These are phyloP conservation scores for Carnegiea gigantea DNA, from an alignment of 179 eudicot genomes.

Conservation along the genomic window DNA sequence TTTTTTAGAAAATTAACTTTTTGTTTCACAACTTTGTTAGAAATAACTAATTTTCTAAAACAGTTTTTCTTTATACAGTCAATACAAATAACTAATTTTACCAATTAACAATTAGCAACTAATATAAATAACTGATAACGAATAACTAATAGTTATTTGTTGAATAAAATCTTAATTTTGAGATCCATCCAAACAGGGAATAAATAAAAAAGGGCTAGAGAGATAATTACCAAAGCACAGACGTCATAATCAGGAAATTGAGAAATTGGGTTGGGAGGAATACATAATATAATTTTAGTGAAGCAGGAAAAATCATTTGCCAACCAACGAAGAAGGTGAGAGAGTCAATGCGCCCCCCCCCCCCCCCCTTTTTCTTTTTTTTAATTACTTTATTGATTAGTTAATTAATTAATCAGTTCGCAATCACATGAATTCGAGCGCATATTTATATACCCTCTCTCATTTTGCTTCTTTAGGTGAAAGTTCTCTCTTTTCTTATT, in stretches of 20 bases:
- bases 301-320: conserved; percentile 14
- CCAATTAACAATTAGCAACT: no score
- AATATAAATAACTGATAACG: no score
- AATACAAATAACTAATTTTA: no score
- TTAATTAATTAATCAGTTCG: neutral
- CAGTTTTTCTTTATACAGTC: no score
- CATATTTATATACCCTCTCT: neutral
- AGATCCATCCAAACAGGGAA: neutral
- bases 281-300: neutral
- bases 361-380: neutral
- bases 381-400: neutral
- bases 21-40: no score
- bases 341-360: conserved; percentile 17
- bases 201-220: neutral
- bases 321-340: conserved; percentile 12
- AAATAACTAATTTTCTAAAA: no score
- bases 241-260: neutral
- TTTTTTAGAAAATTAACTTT: no score
- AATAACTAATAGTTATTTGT: no score
- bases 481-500: neutral
- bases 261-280: neutral
- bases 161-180: neutral
- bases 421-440: conserved; percentile 1
- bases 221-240: neutral
- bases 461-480: neutral